Conservation (phyloP, 352 stramenopile species). For the Aphanomyces cochlioides region DNA sequence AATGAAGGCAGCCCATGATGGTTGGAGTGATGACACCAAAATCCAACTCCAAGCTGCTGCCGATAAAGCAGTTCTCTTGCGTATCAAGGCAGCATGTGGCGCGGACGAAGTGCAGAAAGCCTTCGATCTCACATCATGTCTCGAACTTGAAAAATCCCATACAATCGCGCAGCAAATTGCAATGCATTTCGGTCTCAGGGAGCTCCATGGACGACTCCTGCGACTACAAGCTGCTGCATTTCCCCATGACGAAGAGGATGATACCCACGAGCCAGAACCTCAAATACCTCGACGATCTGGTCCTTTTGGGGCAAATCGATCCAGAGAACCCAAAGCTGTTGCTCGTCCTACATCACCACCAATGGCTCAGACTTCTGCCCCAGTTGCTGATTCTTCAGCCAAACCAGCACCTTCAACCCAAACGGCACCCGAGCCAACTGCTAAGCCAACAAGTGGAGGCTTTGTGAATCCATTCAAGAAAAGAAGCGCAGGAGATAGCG, state of each 20-base stretch:
- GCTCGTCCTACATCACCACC: too few relatives aligned
- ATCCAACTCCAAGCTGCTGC: conserved; percentile 71
- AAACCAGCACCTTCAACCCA: too few relatives aligned
- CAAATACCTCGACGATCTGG: too few relatives aligned
- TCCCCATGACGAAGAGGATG: background rate
- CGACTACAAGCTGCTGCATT: conserved; percentile 36
- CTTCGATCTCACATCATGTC: conserved; percentile 72
- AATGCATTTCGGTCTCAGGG: conserved; percentile 68
- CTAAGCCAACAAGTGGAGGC: background rate
- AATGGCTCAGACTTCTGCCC: too few relatives aligned
- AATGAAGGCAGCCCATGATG: conserved; percentile 50
- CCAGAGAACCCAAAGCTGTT: too few relatives aligned
- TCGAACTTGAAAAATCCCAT: conserved; percentile 78
- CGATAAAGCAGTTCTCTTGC: conserved; percentile 79
- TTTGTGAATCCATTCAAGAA: conserved; percentile 23
- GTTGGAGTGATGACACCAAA: conserved; percentile 37
- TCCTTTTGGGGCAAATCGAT: too few relatives aligned
- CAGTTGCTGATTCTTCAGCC: too few relatives aligned
- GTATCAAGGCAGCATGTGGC: conserved; percentile 74
- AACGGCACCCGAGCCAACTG: background rate
- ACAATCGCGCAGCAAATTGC: conserved; percentile 81
- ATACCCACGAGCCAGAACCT: background rate
- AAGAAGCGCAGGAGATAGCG: background rate
- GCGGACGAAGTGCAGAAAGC: conserved; percentile 64
- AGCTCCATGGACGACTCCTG: conserved; percentile 69